Percentiles rank a stretch among this genome's conserved stretches.
These are phyloP conservation scores for Mycena vitilis DNA, from an alignment of 768 basidiomycete genomes.

Conservation along the genomic window DNA sequence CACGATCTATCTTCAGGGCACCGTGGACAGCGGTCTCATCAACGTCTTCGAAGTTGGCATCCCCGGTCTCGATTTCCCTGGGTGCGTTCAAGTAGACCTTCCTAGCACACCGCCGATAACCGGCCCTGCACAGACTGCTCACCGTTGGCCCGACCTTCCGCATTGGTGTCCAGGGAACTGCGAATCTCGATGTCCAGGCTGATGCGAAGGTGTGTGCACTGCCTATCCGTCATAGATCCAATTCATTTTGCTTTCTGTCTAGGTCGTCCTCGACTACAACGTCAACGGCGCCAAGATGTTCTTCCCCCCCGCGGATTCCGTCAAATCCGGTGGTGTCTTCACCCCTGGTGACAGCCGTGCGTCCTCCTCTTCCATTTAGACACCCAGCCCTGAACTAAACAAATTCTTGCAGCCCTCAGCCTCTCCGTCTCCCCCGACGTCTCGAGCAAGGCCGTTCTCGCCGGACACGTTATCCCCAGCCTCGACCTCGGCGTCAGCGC, in stretches of 20 bases:
- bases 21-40: slow-evolving; percentile 44
- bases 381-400: background rate
- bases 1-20: slow-evolving; percentile 30
- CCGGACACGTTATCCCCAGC: slow-evolving; percentile 52
- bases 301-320: slow-evolving; percentile 49
- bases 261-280: slow-evolving; percentile 44
- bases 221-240: too few species aligned
- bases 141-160: slow-evolving; percentile 54
- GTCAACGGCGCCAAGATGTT: slow-evolving; percentile 39
- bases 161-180: slow-evolving; percentile 44
- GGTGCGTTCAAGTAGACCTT: slow-evolving; percentile 34
- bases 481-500: slow-evolving; percentile 47
- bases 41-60: slow-evolving; percentile 47
- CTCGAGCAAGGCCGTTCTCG: slow-evolving; percentile 42
- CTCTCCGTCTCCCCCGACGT: slow-evolving; percentile 48
- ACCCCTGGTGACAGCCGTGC: slow-evolving; percentile 44
- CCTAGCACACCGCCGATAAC: background rate
- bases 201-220: slow-evolving; percentile 39
- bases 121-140: slow-evolving; percentile 45
- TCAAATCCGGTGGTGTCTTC: slow-evolving; percentile 42
- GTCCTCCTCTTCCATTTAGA: slow-evolving; percentile 22
- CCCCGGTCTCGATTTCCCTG: slow-evolving; percentile 48
- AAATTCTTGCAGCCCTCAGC: slow-evolving; percentile 40
- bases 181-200: slow-evolving; percentile 47
- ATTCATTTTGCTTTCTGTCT: too few species aligned